Conservation (phyloP, 495 filamentous ascomycete genomes). For the Neurospora cerealis region DNA sequence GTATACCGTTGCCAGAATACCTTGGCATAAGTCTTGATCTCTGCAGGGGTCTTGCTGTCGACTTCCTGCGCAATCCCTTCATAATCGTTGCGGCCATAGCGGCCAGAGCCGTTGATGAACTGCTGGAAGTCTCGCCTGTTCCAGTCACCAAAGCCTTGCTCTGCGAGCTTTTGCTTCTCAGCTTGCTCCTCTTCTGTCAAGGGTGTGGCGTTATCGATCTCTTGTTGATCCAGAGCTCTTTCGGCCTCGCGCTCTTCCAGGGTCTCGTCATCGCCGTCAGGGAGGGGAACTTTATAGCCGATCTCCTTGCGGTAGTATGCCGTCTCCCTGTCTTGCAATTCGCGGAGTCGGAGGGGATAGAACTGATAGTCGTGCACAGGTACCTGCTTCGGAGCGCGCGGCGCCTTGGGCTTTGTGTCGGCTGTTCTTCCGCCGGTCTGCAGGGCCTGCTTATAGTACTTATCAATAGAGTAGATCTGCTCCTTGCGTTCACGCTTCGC, state of each 20-base stretch:
- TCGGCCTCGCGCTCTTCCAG: conserved; percentile 78
- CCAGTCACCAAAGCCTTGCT: conserved; percentile 87
- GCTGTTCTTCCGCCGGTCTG: conserved; percentile 75
- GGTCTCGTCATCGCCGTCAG: conserved; percentile 76
- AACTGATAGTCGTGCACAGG: conserved; percentile 95
- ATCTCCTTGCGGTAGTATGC: conserved; percentile 94
- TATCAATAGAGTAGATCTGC: conserved; percentile 95
- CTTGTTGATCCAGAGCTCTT: conserved; percentile 74
- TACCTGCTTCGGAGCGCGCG: conserved; percentile 87
- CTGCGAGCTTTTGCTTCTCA: conserved; percentile 68
- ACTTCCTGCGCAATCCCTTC: conserved; percentile 79
- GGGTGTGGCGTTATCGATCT: conserved; percentile 84
- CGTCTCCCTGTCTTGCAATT: conserved; percentile 92
- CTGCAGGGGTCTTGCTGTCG: conserved; percentile 76
- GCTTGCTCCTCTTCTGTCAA: conserved; percentile 84
- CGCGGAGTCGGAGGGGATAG: conserved; percentile 70
- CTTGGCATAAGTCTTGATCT: conserved; percentile 82
- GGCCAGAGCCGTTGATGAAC: conserved; percentile 89
- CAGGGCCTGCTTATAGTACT: conserved; percentile 92
- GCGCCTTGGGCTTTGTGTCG: conserved; percentile 90
- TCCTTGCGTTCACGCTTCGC: conserved; percentile 98
- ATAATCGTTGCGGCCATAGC: conserved; percentile 80
- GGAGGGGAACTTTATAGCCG: conserved; percentile 77
- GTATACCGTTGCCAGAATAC: conserved; percentile 91
- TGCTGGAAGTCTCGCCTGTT: conserved; percentile 96